These are phyloP conservation scores for Ziziphus jujuba DNA, from an alignment of 306 rosid genomes.

Conservation along the genomic window DNA sequence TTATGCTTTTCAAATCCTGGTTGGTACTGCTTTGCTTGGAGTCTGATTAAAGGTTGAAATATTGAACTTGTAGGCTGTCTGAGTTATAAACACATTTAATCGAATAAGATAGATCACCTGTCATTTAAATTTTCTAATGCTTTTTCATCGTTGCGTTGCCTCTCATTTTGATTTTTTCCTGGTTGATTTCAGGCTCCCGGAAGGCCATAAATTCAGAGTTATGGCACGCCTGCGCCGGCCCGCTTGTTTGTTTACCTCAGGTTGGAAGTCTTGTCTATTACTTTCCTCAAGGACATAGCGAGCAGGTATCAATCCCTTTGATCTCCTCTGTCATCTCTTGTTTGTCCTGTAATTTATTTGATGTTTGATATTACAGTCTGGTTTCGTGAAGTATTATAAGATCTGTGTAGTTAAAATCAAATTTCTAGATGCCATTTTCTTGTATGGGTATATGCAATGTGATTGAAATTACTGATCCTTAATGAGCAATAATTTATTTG, in stretches of 20 bases:
- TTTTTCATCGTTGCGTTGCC: background rate
- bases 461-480: no score
- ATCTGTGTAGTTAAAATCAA: no score
- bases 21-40: background rate
- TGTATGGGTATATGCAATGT: no score
- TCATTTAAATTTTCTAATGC: background rate
- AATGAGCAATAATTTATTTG: no score
- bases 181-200: conserved; percentile 52
- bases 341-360: no score
- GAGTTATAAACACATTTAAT: background rate
- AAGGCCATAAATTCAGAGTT: conserved; percentile 82
- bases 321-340: background rate
- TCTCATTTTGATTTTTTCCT: background rate
- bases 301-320: conserved; percentile 57
- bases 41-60: background rate
- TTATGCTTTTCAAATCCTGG: background rate
- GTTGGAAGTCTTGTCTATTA: conserved; percentile 82
- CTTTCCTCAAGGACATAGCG: conserved; percentile 99
- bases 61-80: background rate
- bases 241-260: conserved; percentile 87
- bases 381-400: no score
- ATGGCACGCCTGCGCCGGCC: conserved; percentile 99
- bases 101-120: background rate
- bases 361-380: background rate
- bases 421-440: no score